Percentiles rank a stretch among this genome's conserved stretches.
Evolutionary conservation across 768 basidiomycete species (phyloP).

Genomic region (Russula sp.): DNA sequence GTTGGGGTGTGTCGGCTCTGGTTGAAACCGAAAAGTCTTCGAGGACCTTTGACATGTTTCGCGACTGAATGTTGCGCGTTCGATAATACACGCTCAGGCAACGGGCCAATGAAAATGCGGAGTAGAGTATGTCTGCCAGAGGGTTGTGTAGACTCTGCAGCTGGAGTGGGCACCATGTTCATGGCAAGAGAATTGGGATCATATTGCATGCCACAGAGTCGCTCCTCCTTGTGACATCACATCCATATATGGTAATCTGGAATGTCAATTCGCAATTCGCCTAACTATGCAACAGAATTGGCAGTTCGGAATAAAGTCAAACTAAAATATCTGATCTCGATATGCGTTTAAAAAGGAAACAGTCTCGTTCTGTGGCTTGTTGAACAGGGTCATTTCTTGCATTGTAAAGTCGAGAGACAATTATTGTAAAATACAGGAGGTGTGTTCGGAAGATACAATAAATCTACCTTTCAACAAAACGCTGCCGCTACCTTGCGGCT

Average conservation of each 20-base stretch:
- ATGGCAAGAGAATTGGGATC: conserved; percentile 17
- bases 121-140: conserved; percentile 41
- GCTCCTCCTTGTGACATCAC: conserved; percentile 2
- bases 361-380: not conserved
- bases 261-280: no score
- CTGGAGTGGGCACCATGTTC: conserved; percentile 13
- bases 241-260: not conserved
- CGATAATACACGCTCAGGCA: conserved; percentile 61
- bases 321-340: not conserved
- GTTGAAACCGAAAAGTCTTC: conserved; percentile 29
- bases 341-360: not conserved
- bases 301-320: not conserved
- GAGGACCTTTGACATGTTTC: conserved; percentile 26
- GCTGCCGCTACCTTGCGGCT: not conserved
- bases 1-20: conserved; percentile 31
- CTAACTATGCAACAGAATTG: not conserved
- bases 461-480: not conserved
- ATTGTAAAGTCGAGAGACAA: not conserved
- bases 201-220: conserved; percentile 1
- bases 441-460: not conserved
- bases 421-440: not conserved
- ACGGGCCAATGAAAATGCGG: conserved; percentile 72
- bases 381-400: not conserved
- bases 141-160: conserved; percentile 4
- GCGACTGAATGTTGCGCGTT: conserved; percentile 28